phyloP scores from a whole-genome alignment of 2,329 filamentous ascomycete genomes.

The Paraphoma chrysanthemicola region DNA sequence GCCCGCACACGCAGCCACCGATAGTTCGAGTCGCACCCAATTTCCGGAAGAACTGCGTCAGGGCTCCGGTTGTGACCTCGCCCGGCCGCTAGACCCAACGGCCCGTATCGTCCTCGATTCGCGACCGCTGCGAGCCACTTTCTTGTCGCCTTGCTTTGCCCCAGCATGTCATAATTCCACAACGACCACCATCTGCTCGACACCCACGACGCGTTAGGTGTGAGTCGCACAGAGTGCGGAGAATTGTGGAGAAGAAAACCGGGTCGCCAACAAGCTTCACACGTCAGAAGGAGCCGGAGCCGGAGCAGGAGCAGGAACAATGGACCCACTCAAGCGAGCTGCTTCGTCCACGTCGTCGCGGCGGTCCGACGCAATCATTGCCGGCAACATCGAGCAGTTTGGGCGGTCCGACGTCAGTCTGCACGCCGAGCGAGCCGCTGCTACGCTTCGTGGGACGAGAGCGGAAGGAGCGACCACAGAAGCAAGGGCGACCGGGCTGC shows the following conservation, averaged over 20 bases:
- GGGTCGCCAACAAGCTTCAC: neutral
- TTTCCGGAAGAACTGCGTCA: slow-evolving; percentile 1
- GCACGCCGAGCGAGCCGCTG: slow-evolving; percentile 28
- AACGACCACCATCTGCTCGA: neutral
- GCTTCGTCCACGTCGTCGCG: slow-evolving; percentile 23
- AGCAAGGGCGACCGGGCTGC: slow-evolving; percentile 7
- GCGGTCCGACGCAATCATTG: slow-evolving; percentile 12
- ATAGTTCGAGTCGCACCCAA: slow-evolving; percentile 1
- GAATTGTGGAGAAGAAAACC: neutral
- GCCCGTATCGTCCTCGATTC: neutral
- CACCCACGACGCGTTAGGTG: neutral
- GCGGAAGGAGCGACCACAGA: slow-evolving; percentile 9
- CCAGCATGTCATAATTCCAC: slow-evolving; percentile 1
- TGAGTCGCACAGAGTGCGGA: slow-evolving; percentile 1
- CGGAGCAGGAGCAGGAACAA: slow-evolving; percentile 8
- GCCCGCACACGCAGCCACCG: neutral
- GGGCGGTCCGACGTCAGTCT: slow-evolving; percentile 27
- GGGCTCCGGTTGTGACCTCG: slow-evolving; percentile 5
- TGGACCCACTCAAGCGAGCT: slow-evolving; percentile 29
- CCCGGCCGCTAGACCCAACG: neutral
- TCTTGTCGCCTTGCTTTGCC: neutral
- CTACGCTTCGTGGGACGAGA: slow-evolving; percentile 17
- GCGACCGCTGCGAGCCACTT: neutral
- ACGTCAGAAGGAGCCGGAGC: neutral
- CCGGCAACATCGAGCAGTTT: slow-evolving; percentile 25